Percentiles rank a stretch among this genome's conserved stretches.
phyloP scores from a whole-genome alignment of 257 asterid species.

The Penstemon newberryi region DNA sequence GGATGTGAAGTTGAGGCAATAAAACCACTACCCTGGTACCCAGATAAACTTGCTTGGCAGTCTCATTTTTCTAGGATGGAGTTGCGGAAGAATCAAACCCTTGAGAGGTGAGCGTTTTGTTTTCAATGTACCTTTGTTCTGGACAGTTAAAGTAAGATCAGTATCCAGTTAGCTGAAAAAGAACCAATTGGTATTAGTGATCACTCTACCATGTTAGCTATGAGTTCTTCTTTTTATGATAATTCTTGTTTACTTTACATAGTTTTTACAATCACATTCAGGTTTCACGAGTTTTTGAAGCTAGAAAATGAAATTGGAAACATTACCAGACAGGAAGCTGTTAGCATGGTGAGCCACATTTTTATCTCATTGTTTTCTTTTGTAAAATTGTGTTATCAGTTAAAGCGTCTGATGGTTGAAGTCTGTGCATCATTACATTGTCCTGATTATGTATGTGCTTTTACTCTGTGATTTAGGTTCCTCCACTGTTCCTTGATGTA shows the following conservation, averaged over 20 bases:
- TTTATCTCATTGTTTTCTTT: constrained; percentile 22
- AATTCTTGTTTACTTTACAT: constrained; percentile 18
- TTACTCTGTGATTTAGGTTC: constrained; percentile 65
- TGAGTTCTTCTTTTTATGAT: constrained; percentile 15
- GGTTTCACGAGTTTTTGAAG: constrained; percentile 94
- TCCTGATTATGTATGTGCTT: constrained; percentile 21
- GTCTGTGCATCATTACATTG: not conserved
- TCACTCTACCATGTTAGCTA: not conserved
- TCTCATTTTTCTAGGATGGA: constrained; percentile 89
- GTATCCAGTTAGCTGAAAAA: constrained; percentile 9
- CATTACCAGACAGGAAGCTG: constrained; percentile 96
- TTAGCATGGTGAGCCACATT: constrained; percentile 82
- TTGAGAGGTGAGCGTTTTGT: constrained; percentile 60
- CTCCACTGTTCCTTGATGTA: constrained; percentile 98
- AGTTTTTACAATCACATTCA: constrained; percentile 37
- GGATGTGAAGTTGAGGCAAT: constrained; percentile 77
- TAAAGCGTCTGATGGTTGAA: not conserved
- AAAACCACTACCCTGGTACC: constrained; percentile 91
- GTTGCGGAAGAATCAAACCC: constrained; percentile 84
- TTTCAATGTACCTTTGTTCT: constrained; percentile 7
- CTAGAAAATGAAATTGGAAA: constrained; percentile 95
- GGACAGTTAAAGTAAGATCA: constrained; percentile 2
- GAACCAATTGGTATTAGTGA: constrained; percentile 11
- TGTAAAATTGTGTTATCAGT: constrained; percentile 19
- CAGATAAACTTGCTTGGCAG: constrained; percentile 96